A percentile compares a stretch with the other conserved stretches of the same genome.
These are phyloP conservation scores for Rhododendron vialii DNA, from an alignment of 148 eudicot species.

Conservation along the genomic window DNA sequence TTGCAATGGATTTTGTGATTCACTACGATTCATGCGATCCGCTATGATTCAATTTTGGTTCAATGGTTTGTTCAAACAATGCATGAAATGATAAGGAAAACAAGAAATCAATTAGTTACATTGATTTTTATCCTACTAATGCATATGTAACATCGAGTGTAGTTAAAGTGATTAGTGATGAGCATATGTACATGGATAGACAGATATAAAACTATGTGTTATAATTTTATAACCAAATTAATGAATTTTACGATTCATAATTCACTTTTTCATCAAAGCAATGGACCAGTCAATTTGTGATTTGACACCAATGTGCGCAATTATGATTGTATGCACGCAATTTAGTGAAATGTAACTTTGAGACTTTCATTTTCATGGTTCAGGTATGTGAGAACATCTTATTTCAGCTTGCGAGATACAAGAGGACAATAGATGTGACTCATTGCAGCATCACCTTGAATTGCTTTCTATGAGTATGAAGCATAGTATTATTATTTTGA, in stretches of 20 bases:
- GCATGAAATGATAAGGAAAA: background rate
- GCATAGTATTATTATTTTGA: slow-evolving; percentile 3
- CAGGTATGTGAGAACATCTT: slow-evolving; percentile 93
- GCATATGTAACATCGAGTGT: background rate
- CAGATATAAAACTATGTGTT: background rate
- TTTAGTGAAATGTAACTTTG: background rate
- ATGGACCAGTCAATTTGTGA: background rate
- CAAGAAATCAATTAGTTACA: background rate
- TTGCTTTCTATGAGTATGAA: slow-evolving; percentile 64
- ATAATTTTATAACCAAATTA: background rate
- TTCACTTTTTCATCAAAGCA: background rate
- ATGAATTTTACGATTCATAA: background rate
- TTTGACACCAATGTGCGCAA: background rate
- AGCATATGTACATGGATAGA: background rate
- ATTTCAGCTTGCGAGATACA: slow-evolving; percentile 66
- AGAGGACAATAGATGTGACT: slow-evolving; percentile 70
- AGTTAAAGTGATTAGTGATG: background rate
- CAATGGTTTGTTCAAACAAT: background rate
- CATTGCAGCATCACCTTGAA: slow-evolving; percentile 79
- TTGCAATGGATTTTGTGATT: background rate
- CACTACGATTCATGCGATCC: background rate
- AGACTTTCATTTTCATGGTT: slow-evolving; percentile 9
- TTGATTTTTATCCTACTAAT: background rate
- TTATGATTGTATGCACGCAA: background rate
- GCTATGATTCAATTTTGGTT: background rate